Evolutionary conservation across 2,329 filamentous ascomycete genomes (phyloP).

Genomic region (Stemphylium beticola): DNA sequence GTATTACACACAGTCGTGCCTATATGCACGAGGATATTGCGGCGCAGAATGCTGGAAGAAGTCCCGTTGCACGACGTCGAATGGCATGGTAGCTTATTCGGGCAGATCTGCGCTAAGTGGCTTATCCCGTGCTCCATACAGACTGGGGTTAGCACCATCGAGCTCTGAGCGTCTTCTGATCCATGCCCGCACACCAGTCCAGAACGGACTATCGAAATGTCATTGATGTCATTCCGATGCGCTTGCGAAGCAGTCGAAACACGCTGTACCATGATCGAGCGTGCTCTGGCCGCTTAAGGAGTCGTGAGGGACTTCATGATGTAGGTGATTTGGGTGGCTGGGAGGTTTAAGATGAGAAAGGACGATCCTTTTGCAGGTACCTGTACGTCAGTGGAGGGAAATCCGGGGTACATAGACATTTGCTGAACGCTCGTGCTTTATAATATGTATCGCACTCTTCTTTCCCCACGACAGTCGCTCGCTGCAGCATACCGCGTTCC

Average conservation of each 20-base stretch:
- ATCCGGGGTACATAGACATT: slow-evolving; percentile 19
- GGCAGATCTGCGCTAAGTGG: not conserved
- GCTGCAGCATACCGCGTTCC: not conserved
- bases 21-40: not conserved
- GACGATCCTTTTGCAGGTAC: slow-evolving; percentile 18
- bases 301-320: slow-evolving; percentile 17
- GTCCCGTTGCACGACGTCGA: not conserved
- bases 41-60: not conserved
- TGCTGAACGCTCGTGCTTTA: not conserved
- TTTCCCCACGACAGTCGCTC: not conserved
- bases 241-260: not conserved
- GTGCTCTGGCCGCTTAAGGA: not conserved
- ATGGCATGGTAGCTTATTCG: not conserved
- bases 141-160: not conserved
- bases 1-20: not conserved
- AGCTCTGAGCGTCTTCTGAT: not conserved
- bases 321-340: slow-evolving; percentile 16
- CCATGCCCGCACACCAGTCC: slow-evolving; percentile 4
- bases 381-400: slow-evolving; percentile 21
- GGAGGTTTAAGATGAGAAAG: slow-evolving; percentile 1
- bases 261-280: slow-evolving; percentile 9
- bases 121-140: not conserved
- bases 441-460: slow-evolving; percentile 7
- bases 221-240: slow-evolving; percentile 18
- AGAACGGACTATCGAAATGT: slow-evolving; percentile 8